Base-by-base conservation (phyloP, 345 rosid genomes). In the Psidium friedrichsthalianum region DNA sequence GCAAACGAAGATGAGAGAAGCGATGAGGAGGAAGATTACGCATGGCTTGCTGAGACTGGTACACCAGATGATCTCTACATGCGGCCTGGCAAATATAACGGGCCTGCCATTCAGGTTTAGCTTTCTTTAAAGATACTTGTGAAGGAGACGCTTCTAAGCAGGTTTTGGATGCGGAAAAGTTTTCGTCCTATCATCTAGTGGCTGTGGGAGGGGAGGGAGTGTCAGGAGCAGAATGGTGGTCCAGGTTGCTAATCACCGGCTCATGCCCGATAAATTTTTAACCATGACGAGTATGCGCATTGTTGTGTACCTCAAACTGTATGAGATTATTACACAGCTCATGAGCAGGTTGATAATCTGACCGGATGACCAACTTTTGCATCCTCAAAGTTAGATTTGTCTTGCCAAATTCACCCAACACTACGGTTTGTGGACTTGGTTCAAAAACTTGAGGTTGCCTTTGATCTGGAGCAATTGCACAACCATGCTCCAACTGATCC, bases 21-120 rank as follows among this genome's bases (percentile, higher is more conserved):
- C n/a, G 90, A 92, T 82, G 92, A 93, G 24, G 90, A 89, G 88
- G 98, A 93, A 84, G 93, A 94, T 11, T 90, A 91, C 85, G 98
- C 96, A 24, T 95, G 99, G 99, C 98, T 97, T 74, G 94, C 94
- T 6, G 94, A 94, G 93, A 91, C 90, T n/a, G 92, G 89, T 24
- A 90, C 96, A 12, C 98, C 99, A 5, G 95, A 91, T 21, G 89
- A 93, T 83, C 95, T 97, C 51, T 91, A 94, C 84, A 97, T 97
- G 99, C 96, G 93, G n/a, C 84, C 87, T 0, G 98, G 95, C 32
- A 84, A 74, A 61, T 97, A 97, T 84, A 85, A 85, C 6, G 99
- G 99, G 55, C 99, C 98, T 14, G 61, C 87, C 56, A 87, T 95
- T 87, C 84, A 56, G 86, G 87, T 88, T 82, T 94, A 93, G 93